Base-by-base conservation (phyloP, 352 stramenopile species). In the Thalassiosira hispida region DNA sequence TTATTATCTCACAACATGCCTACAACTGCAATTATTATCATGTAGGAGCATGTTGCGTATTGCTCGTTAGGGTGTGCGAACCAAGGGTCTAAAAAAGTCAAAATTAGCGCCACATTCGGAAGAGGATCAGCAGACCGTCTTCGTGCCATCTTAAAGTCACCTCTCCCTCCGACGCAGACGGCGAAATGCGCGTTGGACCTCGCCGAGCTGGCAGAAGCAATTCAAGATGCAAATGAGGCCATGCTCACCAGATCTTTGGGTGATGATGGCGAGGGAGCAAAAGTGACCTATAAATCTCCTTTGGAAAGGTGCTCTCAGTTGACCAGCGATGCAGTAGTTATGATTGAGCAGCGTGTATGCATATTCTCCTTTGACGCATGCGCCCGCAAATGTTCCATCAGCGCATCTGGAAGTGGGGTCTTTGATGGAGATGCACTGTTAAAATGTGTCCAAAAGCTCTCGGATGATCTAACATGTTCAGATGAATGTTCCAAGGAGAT, bases 361-460 rank as follows among this genome's bases (percentile, higher is more conserved):
- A 94, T 94, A 25, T 92, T 90, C 73, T 85, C 86, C 0, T 94
- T 94, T 81, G 89, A 94, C 79, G 78, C 88, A 64, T 92, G 86
- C 63, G 76, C 83, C 29, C 57, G 86, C 22, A 86, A 83, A 57
- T 91, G 83, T 52, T 84, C 80, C 14, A 87, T 77, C 9, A 73
- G 81, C 46, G 89, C 89, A 25, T 89, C 83, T 46, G 87, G 89
- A 23, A 91, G 79, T 62, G 89, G 89, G 18, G 84, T 82, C n/a
- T 94, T 94, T 74, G 89, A 94, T 82, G 85, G 83, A 7, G 86
- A 92, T 51, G 70, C 86, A 18, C 57, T 94, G 6, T 40, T 92
- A 16, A 51, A 75, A 20, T 91, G 83, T 70, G 72, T 94, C 11
- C 80, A 85, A 51, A 92, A 84, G 23, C 68, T 94, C 16, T 86